phyloP scores from a whole-genome alignment of 176 grass and related monocot species.

The Sorghum bicolor region DNA sequence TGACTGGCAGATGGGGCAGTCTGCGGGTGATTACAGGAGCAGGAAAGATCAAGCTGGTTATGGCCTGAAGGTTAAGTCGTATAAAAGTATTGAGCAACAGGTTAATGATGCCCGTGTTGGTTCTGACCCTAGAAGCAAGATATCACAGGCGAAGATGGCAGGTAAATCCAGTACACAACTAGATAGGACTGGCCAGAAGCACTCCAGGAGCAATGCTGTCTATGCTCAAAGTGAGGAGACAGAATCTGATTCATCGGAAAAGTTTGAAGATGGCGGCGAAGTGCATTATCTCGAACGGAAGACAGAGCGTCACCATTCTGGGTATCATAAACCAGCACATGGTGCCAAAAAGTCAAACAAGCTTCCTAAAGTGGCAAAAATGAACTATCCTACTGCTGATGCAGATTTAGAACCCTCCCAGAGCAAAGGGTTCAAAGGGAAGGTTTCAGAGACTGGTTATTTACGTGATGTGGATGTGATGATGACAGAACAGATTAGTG shows the following conservation, averaged over 20 bases:
- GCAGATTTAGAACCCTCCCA: conserved; percentile 48
- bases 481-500: conserved; percentile 47
- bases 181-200: conserved; percentile 41
- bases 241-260: conserved; percentile 89
- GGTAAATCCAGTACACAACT: conserved; percentile 38
- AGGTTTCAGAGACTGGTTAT: conserved; percentile 41
- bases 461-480: conserved; percentile 52
- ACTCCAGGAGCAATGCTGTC: conserved; percentile 37
- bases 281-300: conserved; percentile 29
- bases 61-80: conserved; percentile 48
- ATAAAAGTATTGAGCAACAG: conserved; percentile 42
- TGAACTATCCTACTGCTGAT: conserved; percentile 41
- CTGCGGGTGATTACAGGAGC: conserved; percentile 39
- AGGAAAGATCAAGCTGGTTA: conserved; percentile 36
- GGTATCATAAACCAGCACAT: conserved; percentile 30
- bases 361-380: conserved; percentile 40
- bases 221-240: conserved; percentile 68
- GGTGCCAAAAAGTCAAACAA: conserved; percentile 48
- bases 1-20: conserved; percentile 44
- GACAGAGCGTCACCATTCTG: conserved; percentile 23
- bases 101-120: conserved; percentile 31
- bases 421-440: conserved; percentile 57
- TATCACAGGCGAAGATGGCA: conserved; percentile 38
- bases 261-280: conserved; percentile 40
- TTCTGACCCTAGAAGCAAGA: conserved; percentile 44